A percentile compares a stretch with the other conserved stretches of the same genome.
Conservation (phyloP, 1,284 basidiomycete genomes). For the Bjerkandera adusta region DNA sequence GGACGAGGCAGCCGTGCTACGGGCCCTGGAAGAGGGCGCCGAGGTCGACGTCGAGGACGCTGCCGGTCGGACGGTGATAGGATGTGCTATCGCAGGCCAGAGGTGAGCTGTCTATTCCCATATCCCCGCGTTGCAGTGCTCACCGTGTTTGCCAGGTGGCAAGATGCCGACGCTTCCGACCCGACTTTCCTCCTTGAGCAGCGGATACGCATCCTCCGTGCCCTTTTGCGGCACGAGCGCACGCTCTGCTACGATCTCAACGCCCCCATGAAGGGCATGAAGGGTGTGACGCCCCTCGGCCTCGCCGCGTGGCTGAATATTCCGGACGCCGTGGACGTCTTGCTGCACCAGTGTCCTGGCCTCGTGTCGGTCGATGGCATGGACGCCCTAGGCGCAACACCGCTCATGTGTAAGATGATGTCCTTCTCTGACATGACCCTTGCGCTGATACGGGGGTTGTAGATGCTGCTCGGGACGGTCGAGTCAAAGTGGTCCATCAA, state of each 20-base stretch:
- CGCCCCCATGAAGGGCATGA: slow-evolving; percentile 60
- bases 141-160: slow-evolving; percentile 65
- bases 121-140: no score
- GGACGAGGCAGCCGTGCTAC: slow-evolving; percentile 48
- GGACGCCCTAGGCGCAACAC: slow-evolving; percentile 69
- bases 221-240: slow-evolving; percentile 49
- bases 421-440: not conserved
- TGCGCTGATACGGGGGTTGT: not conserved
- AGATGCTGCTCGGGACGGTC: slow-evolving; percentile 72
- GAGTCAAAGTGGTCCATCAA: slow-evolving; percentile 55
- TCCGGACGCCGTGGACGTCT: slow-evolving; percentile 49
- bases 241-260: slow-evolving; percentile 68
- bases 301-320: slow-evolving; percentile 74
- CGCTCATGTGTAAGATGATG: slow-evolving; percentile 69
- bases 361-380: slow-evolving; percentile 67
- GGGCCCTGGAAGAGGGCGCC: slow-evolving; percentile 55
- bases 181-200: slow-evolving; percentile 55
- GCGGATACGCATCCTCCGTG: slow-evolving; percentile 54
- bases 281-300: slow-evolving; percentile 70
- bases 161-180: slow-evolving; percentile 63
- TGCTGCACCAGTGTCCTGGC: slow-evolving; percentile 58
- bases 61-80: slow-evolving; percentile 57
- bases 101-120: slow-evolving; percentile 39
- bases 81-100: slow-evolving; percentile 67
- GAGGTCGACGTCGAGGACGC: slow-evolving; percentile 64